These are phyloP conservation scores for Angophora floribunda DNA, from an alignment of 345 rosid genomes.

Conservation along the genomic window DNA sequence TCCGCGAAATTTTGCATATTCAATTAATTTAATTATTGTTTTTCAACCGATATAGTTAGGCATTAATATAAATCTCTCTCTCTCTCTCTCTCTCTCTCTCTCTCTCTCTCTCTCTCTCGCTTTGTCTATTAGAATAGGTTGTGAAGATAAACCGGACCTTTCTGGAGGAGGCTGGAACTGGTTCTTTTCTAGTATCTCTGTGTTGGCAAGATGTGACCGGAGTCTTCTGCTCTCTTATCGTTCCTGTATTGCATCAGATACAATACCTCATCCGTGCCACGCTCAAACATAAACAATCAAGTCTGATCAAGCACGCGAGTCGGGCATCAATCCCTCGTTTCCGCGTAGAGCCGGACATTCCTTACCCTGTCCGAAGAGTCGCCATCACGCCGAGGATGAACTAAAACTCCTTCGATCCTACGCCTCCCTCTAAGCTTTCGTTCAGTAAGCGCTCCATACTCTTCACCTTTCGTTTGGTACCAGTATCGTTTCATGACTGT, in stretches of 20 bases:
- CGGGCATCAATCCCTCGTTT: neutral
- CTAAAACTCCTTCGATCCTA: neutral
- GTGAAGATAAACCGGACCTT: neutral
- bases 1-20: constrained; percentile 6
- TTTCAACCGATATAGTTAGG: neutral
- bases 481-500: neutral
- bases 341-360: neutral
- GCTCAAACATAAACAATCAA: neutral
- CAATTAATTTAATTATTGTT: neutral
- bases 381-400: neutral
- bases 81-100: neutral
- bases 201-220: neutral
- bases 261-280: neutral
- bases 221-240: neutral
- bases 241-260: neutral
- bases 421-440: neutral
- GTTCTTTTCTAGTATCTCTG: neutral
- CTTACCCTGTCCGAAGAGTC: neutral
- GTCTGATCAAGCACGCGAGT: neutral
- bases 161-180: neutral
- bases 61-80: neutral
- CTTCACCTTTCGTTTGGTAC: neutral
- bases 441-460: neutral
- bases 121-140: neutral
- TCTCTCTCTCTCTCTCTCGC: neutral